Conservation (phyloP, 1,284 basidiomycete genomes). For the Veloboletus limbatus region DNA sequence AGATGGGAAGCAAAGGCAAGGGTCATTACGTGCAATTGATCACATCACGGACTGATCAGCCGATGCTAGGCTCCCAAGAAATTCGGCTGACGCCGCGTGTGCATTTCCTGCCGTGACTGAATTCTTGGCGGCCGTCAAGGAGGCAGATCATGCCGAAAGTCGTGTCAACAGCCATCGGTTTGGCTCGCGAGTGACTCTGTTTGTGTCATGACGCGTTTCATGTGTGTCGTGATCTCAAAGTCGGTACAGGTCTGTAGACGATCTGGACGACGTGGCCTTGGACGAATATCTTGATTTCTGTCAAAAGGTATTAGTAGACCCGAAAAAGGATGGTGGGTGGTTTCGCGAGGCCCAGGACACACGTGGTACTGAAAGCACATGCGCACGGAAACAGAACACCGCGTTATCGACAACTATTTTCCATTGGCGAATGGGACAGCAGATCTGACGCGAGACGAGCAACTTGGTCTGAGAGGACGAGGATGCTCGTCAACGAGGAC, state of each 20-base stretch:
- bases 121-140: slow-evolving; percentile 49
- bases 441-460: neutral
- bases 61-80: slow-evolving; percentile 45
- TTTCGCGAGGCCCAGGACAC: slow-evolving; percentile 7
- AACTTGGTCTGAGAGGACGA: slow-evolving; percentile 2
- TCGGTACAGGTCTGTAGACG: slow-evolving; percentile 49
- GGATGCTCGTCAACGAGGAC: slow-evolving; percentile 31
- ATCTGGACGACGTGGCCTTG: slow-evolving; percentile 50
- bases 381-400: slow-evolving; percentile 16
- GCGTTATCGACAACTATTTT: slow-evolving; percentile 44
- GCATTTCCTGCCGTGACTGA: slow-evolving; percentile 56
- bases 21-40: slow-evolving; percentile 5
- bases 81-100: slow-evolving; percentile 55
- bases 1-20: slow-evolving; percentile 63
- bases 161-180: slow-evolving; percentile 33
- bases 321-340: slow-evolving; percentile 24
- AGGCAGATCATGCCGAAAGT: slow-evolving; percentile 37
- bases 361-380: slow-evolving; percentile 16
- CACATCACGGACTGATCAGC: slow-evolving; percentile 9
- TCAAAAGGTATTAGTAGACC: slow-evolving; percentile 49
- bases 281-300: slow-evolving; percentile 72
- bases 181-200: slow-evolving; percentile 37
- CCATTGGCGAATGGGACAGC: slow-evolving; percentile 27
- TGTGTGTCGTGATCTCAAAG: slow-evolving; percentile 13
- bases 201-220: slow-evolving; percentile 23